Percentiles rank a stretch among this genome's conserved stretches.
These are phyloP conservation scores for Nemania sp. DNA, from an alignment of 2,329 filamentous ascomycete genomes.

Conservation along the genomic window DNA sequence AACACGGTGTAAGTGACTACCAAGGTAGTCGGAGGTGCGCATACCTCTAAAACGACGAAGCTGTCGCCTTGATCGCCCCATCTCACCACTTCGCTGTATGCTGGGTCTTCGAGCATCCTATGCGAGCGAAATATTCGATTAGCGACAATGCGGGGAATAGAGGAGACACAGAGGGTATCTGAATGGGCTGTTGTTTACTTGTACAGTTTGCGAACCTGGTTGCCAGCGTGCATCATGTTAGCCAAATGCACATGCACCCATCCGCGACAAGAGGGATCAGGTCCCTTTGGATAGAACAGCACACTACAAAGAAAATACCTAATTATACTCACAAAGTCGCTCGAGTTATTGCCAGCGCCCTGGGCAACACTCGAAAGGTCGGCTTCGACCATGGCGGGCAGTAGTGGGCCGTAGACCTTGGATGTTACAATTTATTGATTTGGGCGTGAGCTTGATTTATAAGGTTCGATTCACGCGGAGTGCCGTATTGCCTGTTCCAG, in stretches of 20 bases:
- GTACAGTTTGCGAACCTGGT: slow-evolving; percentile 94
- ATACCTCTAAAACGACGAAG: slow-evolving; percentile 95
- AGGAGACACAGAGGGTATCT: slow-evolving; percentile 26
- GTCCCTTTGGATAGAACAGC: slow-evolving; percentile 20
- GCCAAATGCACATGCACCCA: slow-evolving; percentile 33
- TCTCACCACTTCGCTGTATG: slow-evolving; percentile 88
- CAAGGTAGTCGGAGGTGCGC: slow-evolving; percentile 34
- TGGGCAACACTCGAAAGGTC: slow-evolving; percentile 45
- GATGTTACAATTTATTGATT: slow-evolving; percentile 12
- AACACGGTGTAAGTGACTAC: neutral
- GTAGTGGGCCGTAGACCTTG: slow-evolving; percentile 26
- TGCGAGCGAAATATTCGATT: slow-evolving; percentile 39
- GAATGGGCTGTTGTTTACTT: slow-evolving; percentile 64
- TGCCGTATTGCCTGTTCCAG: slow-evolving; percentile 3
- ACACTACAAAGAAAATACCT: slow-evolving; percentile 11
- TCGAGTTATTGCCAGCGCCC: slow-evolving; percentile 74
- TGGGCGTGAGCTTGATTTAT: slow-evolving; percentile 16
- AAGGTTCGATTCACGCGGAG: slow-evolving; percentile 9
- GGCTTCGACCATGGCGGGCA: slow-evolving; percentile 43
- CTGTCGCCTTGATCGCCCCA: slow-evolving; percentile 96
- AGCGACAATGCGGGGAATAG: slow-evolving; percentile 18
- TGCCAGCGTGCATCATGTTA: slow-evolving; percentile 34
- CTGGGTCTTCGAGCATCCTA: slow-evolving; percentile 95
- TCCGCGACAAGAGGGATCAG: slow-evolving; percentile 32
- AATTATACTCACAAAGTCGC: slow-evolving; percentile 81